Percentiles rank a stretch among this genome's conserved stretches.
These are phyloP conservation scores for Tetradesmus lagerheimii DNA, from an alignment of 139 green algal genomes.

Conservation along the genomic window DNA sequence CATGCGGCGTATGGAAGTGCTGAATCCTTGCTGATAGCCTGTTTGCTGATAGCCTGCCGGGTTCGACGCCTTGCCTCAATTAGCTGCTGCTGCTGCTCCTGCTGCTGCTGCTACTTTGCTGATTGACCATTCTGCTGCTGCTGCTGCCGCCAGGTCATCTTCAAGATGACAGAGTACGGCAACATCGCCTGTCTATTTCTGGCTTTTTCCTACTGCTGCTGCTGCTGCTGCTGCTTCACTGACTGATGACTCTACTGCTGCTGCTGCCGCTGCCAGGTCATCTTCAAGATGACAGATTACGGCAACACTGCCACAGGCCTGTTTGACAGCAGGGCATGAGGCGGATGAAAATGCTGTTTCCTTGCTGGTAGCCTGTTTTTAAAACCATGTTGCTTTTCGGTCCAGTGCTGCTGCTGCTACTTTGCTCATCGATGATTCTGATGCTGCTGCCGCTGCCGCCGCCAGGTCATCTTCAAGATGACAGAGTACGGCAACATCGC, in stretches of 20 bases:
- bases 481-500: constrained; percentile 84
- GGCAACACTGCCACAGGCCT: constrained; percentile 78
- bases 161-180: constrained; percentile 83
- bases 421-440: neutral
- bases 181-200: too few relatives aligned
- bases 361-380: too few relatives aligned
- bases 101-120: neutral
- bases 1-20: too few relatives aligned
- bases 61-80: too few relatives aligned
- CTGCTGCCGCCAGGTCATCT: constrained; percentile 70
- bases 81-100: neutral
- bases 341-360: too few relatives aligned
- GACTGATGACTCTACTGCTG: too few relatives aligned
- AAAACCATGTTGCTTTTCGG: too few relatives aligned
- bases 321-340: constrained; percentile 55
- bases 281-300: constrained; percentile 87
- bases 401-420: neutral
- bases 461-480: constrained; percentile 84
- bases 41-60: too few relatives aligned
- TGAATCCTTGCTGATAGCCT: too few relatives aligned
- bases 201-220: neutral
- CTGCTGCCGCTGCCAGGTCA: constrained; percentile 59
- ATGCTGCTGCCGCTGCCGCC: neutral
- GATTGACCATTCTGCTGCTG: neutral
- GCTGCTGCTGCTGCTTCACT: neutral